These are phyloP conservation scores for Trametes cinnabarina DNA, from an alignment of 768 basidiomycete species.

Conservation along the genomic window DNA sequence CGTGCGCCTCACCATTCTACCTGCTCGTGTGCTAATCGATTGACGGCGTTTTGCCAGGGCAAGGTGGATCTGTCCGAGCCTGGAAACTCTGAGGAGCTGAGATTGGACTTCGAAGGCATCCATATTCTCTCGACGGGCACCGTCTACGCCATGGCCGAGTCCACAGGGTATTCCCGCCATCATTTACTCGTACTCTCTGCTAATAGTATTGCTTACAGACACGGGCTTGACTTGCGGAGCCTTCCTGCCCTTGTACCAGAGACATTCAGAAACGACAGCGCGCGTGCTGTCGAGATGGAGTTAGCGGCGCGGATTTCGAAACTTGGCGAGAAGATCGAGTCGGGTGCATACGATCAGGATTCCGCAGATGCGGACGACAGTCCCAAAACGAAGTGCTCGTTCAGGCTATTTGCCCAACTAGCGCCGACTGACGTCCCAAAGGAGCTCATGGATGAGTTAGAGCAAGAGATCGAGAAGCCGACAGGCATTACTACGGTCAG, in stretches of 20 bases:
- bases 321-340: conserved; percentile 60
- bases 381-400: conserved; percentile 57
- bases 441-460: conserved; percentile 62
- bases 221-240: conserved; percentile 59
- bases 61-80: conserved; percentile 64
- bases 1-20: conserved; percentile 39
- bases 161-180: conserved; percentile 49
- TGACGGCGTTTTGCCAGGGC: conserved; percentile 45
- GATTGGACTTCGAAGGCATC: conserved; percentile 73
- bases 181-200: not conserved
- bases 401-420: conserved; percentile 65
- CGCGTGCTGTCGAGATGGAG: conserved; percentile 57
- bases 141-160: conserved; percentile 72
- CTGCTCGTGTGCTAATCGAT: not conserved
- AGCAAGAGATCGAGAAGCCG: conserved; percentile 71
- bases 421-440: conserved; percentile 52
- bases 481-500: conserved; percentile 64
- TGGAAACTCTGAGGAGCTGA: conserved; percentile 52
- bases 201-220: conserved; percentile 33
- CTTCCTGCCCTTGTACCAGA: conserved; percentile 67
- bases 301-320: conserved; percentile 56
- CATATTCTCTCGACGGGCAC: conserved; percentile 73
- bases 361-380: conserved; percentile 31
- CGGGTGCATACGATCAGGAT: conserved; percentile 60
- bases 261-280: conserved; percentile 53